A percentile compares a stretch with the other conserved stretches of the same genome.
phyloP scores from a whole-genome alignment of 2,329 filamentous ascomycete species.

The Fusarium chaquense region DNA sequence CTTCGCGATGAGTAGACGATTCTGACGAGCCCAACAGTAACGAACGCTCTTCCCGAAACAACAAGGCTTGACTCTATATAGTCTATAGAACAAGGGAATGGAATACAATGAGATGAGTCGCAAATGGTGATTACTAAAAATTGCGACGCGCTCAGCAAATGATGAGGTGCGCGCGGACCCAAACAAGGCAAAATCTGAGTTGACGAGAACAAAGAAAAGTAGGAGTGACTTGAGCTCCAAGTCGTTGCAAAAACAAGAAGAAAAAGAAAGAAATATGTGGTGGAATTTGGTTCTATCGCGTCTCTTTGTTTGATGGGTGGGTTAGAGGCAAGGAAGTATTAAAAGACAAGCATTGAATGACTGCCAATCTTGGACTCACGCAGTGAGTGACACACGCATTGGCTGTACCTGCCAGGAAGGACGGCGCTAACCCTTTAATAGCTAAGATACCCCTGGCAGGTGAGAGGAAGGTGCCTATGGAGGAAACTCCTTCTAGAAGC shows the following conservation, averaged over 20 bases:
- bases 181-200: slow-evolving; percentile 5
- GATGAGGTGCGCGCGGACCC: neutral
- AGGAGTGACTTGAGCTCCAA: neutral
- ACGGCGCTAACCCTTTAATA: neutral
- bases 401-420: neutral
- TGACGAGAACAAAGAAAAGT: neutral
- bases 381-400: neutral
- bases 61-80: neutral
- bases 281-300: neutral
- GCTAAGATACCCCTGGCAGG: neutral
- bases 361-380: neutral
- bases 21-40: neutral
- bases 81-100: neutral
- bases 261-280: neutral
- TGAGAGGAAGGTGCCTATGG: neutral
- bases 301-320: slow-evolving; percentile 17
- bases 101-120: neutral
- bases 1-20: neutral
- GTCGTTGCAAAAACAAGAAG: neutral
- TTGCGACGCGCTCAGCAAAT: slow-evolving; percentile 5
- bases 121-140: neutral
- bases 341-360: neutral
- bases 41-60: neutral
- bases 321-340: neutral
- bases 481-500: neutral